These are phyloP conservation scores for Pseudisothecium myosuroides DNA, from an alignment of 225 moss, liverwort and hornwort species.

Conservation along the genomic window DNA sequence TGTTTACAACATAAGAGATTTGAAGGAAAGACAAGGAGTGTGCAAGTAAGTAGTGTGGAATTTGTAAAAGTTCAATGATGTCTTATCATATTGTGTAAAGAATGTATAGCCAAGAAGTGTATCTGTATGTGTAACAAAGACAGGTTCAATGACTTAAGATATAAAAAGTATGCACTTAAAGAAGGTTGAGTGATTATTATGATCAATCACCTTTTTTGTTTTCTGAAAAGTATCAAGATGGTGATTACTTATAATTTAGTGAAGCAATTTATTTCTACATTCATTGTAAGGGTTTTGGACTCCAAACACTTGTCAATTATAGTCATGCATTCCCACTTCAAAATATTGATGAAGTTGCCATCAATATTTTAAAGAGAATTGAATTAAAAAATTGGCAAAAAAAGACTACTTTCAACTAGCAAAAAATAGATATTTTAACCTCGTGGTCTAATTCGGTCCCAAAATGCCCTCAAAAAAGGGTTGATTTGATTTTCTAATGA, in stretches of 20 bases:
- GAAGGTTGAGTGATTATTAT: neutral
- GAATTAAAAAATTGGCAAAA: no score
- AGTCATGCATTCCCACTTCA: no score
- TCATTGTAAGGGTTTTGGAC: fast-evolving
- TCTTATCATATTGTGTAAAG: neutral
- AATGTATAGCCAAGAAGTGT: neutral
- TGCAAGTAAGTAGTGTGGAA: neutral
- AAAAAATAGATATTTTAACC: no score
- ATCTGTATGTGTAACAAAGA: neutral
- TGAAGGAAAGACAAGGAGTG: neutral
- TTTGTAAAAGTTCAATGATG: neutral
- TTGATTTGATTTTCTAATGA: neutral
- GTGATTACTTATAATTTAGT: neutral
- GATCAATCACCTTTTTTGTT: neutral
- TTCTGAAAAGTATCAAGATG: neutral
- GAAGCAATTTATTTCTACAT: neutral
- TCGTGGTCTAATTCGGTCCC: fast-evolving
- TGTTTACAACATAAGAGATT: neutral
- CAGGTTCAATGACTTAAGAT: fast-evolving
- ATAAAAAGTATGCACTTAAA: no score
- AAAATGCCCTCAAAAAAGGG: fast-evolving
- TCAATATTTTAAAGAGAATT: neutral
- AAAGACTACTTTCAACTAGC: fast-evolving
- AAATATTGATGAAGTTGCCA: no score
- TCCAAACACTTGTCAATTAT: neutral